These are phyloP conservation scores for Rhynchosporium agropyri DNA, from an alignment of 2,329 filamentous ascomycete genomes.

Conservation along the genomic window DNA sequence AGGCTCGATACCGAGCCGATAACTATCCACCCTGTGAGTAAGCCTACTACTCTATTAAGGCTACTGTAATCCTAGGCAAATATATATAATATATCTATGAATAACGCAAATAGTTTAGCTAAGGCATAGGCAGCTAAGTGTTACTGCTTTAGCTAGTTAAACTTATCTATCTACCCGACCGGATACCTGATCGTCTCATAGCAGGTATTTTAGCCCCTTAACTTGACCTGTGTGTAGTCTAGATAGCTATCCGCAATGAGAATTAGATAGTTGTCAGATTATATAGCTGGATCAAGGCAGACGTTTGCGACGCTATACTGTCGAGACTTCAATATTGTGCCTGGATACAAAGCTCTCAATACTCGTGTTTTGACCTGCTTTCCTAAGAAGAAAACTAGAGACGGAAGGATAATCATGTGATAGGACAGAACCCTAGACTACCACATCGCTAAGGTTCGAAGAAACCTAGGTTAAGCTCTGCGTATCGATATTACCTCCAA, in stretches of 20 bases:
- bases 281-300: slow-evolving; percentile 24
- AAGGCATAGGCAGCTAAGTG: slow-evolving; percentile 23
- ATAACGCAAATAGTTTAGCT: slow-evolving; percentile 32
- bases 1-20: slow-evolving; percentile 32
- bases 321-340: slow-evolving; percentile 25
- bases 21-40: slow-evolving; percentile 26
- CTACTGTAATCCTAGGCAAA: slow-evolving; percentile 35
- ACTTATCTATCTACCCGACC: slow-evolving; percentile 21
- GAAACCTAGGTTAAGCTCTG: background rate
- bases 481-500: background rate
- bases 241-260: slow-evolving; percentile 27
- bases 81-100: slow-evolving; percentile 36
- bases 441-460: background rate
- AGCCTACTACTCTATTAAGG: slow-evolving; percentile 26
- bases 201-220: slow-evolving; percentile 23
- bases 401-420: slow-evolving; percentile 2
- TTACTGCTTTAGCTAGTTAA: slow-evolving; percentile 9
- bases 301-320: slow-evolving; percentile 29
- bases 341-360: slow-evolving; percentile 26
- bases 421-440: background rate
- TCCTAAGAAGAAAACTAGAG: slow-evolving; percentile 26
- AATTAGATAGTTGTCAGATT: slow-evolving; percentile 24
- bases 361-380: slow-evolving; percentile 22
- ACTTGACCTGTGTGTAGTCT: slow-evolving; percentile 17
- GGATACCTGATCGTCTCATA: slow-evolving; percentile 24